phyloP scores from a whole-genome alignment of 768 basidiomycete genomes.

The Mycena amicta region DNA sequence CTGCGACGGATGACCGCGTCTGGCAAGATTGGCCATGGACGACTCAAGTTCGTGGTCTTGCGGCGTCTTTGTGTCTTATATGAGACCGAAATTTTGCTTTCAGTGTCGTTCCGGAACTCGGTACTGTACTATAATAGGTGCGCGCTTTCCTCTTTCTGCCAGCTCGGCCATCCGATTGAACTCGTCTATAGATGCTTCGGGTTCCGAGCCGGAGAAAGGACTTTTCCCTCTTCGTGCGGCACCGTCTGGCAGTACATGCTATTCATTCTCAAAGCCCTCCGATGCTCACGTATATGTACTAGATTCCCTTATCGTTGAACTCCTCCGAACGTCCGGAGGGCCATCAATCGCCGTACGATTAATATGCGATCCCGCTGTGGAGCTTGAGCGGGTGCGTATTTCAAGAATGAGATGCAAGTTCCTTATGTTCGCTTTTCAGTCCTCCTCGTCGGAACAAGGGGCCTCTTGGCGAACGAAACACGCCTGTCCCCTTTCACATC shows the following conservation, averaged over 20 bases:
- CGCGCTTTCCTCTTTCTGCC: neutral
- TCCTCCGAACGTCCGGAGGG: neutral
- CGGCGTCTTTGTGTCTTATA: neutral
- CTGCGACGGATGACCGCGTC: neutral
- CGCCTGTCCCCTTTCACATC: conserved; percentile 6
- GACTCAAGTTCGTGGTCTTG: neutral
- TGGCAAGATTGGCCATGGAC: neutral
- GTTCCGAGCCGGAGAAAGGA: neutral
- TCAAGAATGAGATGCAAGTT: neutral
- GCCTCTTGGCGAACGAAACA: conserved; percentile 14
- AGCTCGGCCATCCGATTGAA: too few relatives aligned
- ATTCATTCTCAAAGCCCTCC: too few relatives aligned
- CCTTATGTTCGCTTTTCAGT: neutral
- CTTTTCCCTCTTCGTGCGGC: neutral
- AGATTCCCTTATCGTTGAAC: neutral
- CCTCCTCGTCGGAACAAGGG: neutral
- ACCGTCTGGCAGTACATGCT: neutral
- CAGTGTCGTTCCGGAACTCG: conserved; percentile 14
- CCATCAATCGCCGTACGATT: neutral
- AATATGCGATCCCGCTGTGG: neutral
- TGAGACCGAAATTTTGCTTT: neutral
- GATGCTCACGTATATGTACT: too few relatives aligned
- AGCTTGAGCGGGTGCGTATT: neutral
- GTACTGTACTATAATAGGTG: conserved; percentile 5
- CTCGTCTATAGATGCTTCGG: neutral